Percentiles rank a stretch among this genome's conserved stretches.
Conservation (phyloP, 768 basidiomycete species). For the Collybia mongolica region DNA sequence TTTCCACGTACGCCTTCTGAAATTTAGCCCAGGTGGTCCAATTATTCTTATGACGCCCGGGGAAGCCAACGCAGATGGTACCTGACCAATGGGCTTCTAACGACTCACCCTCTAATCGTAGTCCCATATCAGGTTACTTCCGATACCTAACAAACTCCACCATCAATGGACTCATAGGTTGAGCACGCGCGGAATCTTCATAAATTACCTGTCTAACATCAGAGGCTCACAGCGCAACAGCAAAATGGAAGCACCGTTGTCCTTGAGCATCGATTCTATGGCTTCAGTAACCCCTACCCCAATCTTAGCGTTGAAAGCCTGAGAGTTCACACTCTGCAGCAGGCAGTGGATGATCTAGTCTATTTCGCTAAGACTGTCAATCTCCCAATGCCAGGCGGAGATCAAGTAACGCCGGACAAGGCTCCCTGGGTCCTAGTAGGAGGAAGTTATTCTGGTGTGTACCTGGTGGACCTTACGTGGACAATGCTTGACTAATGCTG, state of each 20-base stretch:
- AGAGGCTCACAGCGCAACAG: slow-evolving; percentile 53
- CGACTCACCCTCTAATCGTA: slow-evolving; percentile 2
- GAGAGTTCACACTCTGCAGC: slow-evolving; percentile 62
- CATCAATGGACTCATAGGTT: slow-evolving; percentile 58
- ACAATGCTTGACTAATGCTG: neutral
- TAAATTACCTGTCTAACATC: neutral
- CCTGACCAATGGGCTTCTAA: slow-evolving; percentile 7
- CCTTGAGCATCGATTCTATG: slow-evolving; percentile 75
- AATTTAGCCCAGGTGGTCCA: slow-evolving; percentile 44
- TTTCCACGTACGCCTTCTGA: neutral
- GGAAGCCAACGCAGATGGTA: slow-evolving; percentile 55
- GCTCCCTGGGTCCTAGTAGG: slow-evolving; percentile 51
- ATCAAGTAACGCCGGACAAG: slow-evolving; percentile 54
- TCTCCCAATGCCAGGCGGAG: slow-evolving; percentile 67
- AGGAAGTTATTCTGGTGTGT: slow-evolving; percentile 47
- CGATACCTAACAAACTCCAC: slow-evolving; percentile 65
- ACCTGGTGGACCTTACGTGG: neutral
- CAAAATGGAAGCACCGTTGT: slow-evolving; percentile 62
- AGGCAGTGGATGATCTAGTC: slow-evolving; percentile 71
- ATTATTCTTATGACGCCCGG: slow-evolving; percentile 68
- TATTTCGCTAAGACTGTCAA: slow-evolving; percentile 67
- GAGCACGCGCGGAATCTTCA: neutral
- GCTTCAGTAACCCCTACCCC: slow-evolving; percentile 67
- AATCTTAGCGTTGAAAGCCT: slow-evolving; percentile 61
- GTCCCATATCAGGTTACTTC: slow-evolving; percentile 30